Conservation (phyloP, 495 filamentous ascomycete genomes). For the Bryoglossum gracile region DNA sequence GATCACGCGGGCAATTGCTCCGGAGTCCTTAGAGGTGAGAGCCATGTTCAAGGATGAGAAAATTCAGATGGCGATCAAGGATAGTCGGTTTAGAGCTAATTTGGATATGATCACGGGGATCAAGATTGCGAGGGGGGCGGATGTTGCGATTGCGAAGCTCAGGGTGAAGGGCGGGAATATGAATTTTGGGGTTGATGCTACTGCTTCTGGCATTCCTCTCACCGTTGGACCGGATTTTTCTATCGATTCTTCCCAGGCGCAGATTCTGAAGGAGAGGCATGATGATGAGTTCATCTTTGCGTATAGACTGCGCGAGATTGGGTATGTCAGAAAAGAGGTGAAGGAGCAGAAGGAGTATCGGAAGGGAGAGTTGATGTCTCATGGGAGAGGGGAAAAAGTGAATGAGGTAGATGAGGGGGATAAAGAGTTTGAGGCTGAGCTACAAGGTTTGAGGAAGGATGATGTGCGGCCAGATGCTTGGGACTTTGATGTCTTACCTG, state of each 20-base stretch:
- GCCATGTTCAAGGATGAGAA: background rate
- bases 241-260: background rate
- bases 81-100: slow-evolving; percentile 6
- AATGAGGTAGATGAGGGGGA: background rate
- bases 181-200: slow-evolving; percentile 16
- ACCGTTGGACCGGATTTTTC: slow-evolving; percentile 8
- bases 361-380: slow-evolving; percentile 1
- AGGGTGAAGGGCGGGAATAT: slow-evolving; percentile 3
- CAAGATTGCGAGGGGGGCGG: slow-evolving; percentile 21
- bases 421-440: background rate
- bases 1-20: background rate
- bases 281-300: slow-evolving; percentile 18
- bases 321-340: slow-evolving; percentile 2
- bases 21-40: background rate
- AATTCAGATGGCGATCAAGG: slow-evolving; percentile 4
- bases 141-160: background rate
- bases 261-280: background rate
- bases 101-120: slow-evolving; percentile 25
- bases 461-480: background rate
- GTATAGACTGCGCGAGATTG: slow-evolving; percentile 17
- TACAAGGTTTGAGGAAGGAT: background rate
- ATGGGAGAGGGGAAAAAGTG: background rate
- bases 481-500: background rate
- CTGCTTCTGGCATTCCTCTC: slow-evolving; percentile 4
- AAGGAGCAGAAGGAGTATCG: slow-evolving; percentile 1